Evolutionary conservation across 2,329 filamentous ascomycete genomes (phyloP).

Genomic region (Cyclaneusma minus): DNA sequence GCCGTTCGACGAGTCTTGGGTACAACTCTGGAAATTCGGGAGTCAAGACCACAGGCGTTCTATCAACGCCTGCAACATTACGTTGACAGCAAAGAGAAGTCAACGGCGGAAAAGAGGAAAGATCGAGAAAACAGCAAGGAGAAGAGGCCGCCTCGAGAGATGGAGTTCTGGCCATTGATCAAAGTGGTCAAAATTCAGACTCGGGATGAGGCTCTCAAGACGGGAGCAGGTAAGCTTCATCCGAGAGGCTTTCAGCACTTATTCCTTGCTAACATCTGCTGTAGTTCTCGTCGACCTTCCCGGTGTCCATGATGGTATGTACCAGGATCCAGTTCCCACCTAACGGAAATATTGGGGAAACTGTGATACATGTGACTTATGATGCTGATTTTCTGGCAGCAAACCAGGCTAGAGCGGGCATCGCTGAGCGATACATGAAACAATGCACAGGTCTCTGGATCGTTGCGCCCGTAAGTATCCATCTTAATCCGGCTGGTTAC

Average conservation of each 20-base stretch:
- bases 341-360: too few relatives aligned
- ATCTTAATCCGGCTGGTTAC: too few relatives aligned
- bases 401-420: conserved; percentile 28
- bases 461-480: too few relatives aligned
- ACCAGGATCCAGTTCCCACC: too few relatives aligned
- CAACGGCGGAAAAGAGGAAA: too few relatives aligned
- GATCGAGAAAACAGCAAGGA: conserved; percentile 22
- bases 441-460: conserved; percentile 45
- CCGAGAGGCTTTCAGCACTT: conserved; percentile 35
- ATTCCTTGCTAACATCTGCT: too few relatives aligned
- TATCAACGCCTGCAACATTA: conserved; percentile 10
- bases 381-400: conserved; percentile 43
- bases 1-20: conserved; percentile 6
- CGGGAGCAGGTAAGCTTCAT: too few relatives aligned
- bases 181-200: conserved; percentile 24
- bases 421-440: conserved; percentile 39
- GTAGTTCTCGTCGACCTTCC: conserved; percentile 37
- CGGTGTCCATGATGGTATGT: conserved; percentile 35
- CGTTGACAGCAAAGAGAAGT: conserved; percentile 13
- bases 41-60: conserved; percentile 5
- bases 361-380: too few relatives aligned
- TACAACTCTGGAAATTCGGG: conserved; percentile 5
- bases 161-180: conserved; percentile 24
- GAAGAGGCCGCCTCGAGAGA: conserved; percentile 24
- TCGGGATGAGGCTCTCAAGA: conserved; percentile 27